These are phyloP conservation scores for Papiliotrema laurentii DNA, from an alignment of 1,284 basidiomycete species.

Conservation along the genomic window DNA sequence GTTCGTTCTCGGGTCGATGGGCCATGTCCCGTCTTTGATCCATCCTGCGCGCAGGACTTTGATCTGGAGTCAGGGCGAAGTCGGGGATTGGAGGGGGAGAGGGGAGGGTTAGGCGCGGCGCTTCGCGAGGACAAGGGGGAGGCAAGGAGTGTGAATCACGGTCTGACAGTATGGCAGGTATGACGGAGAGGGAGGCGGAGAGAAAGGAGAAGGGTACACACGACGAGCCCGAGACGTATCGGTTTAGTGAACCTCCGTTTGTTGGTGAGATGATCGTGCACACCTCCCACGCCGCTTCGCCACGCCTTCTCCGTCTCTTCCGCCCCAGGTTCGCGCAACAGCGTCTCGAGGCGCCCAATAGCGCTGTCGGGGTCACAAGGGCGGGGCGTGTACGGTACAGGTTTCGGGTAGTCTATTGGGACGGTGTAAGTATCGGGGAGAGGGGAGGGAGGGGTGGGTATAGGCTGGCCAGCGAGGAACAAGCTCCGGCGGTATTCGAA, in stretches of 20 bases:
- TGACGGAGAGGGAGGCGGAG: too few relatives aligned
- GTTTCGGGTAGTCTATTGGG: slow-evolving; percentile 15
- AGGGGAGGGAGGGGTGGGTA: slow-evolving; percentile 9
- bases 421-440: slow-evolving; percentile 16
- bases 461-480: slow-evolving; percentile 35
- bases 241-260: slow-evolving; percentile 31
- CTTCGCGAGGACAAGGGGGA: too few relatives aligned
- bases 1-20: slow-evolving; percentile 28
- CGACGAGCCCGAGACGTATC: slow-evolving; percentile 37
- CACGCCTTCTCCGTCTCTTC: slow-evolving; percentile 34
- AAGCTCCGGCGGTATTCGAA: slow-evolving; percentile 39
- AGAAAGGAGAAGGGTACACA: too few relatives aligned
- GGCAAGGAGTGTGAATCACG: too few relatives aligned
- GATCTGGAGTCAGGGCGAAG: slow-evolving; percentile 21
- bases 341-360: slow-evolving; percentile 29
- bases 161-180: background rate
- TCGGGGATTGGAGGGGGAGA: too few relatives aligned
- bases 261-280: slow-evolving; percentile 28
- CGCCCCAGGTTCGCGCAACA: slow-evolving; percentile 29
- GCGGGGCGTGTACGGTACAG: slow-evolving; percentile 5
- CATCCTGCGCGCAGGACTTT: slow-evolving; percentile 31
- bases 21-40: slow-evolving; percentile 47
- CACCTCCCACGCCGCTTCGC: slow-evolving; percentile 34
- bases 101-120: too few relatives aligned
- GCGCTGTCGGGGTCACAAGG: slow-evolving; percentile 3